These are phyloP conservation scores for Parastagonospora nodorum DNA, from an alignment of 2,329 filamentous ascomycete genomes.

Conservation along the genomic window DNA sequence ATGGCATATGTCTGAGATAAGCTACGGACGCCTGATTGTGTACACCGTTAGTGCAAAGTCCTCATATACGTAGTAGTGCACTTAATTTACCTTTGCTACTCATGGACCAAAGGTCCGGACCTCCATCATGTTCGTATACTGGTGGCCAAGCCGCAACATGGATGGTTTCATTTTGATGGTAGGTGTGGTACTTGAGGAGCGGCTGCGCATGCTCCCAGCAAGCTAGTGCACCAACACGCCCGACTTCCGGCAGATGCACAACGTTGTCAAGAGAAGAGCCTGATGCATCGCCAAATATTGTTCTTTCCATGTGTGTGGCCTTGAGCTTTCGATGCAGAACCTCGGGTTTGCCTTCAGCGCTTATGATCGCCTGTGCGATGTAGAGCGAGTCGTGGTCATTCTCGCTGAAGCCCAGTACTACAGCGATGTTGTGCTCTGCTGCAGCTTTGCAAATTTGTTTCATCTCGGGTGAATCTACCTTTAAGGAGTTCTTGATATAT, in stretches of 20 bases:
- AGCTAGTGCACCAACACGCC: constrained; percentile 36
- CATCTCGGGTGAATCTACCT: constrained; percentile 51
- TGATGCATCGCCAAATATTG: constrained; percentile 49
- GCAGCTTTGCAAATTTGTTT: constrained; percentile 46
- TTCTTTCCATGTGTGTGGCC: constrained; percentile 52
- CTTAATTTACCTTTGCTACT: constrained; percentile 36
- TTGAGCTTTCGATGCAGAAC: constrained; percentile 51
- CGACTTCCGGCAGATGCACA: constrained; percentile 34
- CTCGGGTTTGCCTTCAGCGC: constrained; percentile 36
- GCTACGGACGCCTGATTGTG: constrained; percentile 19
- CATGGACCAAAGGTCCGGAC: constrained; percentile 45
- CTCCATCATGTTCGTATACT: constrained; percentile 34
- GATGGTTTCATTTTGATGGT: constrained; percentile 46
- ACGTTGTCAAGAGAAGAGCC: constrained; percentile 44
- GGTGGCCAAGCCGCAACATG: constrained; percentile 51
- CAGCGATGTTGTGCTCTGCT: constrained; percentile 37
- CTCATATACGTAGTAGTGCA: neutral
- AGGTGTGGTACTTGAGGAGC: constrained; percentile 50
- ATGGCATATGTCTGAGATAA: constrained; percentile 62
- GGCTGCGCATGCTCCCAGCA: constrained; percentile 53
- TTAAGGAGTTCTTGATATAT: constrained; percentile 54
- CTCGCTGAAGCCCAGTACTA: constrained; percentile 49
- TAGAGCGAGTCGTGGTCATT: constrained; percentile 46
- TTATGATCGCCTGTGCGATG: constrained; percentile 48
- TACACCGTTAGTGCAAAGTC: neutral